These are phyloP conservation scores for Rhodocollybia butyracea DNA, from an alignment of 768 basidiomycete genomes.

Conservation along the genomic window DNA sequence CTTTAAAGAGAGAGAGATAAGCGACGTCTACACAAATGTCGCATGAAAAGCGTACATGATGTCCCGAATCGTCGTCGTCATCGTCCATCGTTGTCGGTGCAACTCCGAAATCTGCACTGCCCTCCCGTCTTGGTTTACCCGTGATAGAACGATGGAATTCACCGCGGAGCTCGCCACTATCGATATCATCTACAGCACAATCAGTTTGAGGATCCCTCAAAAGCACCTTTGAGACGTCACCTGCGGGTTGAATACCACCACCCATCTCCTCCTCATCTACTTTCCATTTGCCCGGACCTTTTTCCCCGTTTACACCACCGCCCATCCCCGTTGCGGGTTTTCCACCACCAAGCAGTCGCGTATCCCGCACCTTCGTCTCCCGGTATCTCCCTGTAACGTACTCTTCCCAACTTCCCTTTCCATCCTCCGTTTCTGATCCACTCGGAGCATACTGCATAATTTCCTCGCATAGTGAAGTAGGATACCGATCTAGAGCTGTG, in stretches of 20 bases:
- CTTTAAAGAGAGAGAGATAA: not conserved
- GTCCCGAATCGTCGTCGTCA: conserved; percentile 37
- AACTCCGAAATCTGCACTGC: conserved; percentile 65
- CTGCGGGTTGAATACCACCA: not conserved
- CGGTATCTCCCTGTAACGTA: conserved; percentile 84
- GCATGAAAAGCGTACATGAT: conserved; percentile 33
- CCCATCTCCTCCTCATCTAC: conserved; percentile 12
- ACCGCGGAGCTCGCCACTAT: conserved; percentile 35
- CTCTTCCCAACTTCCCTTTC: conserved; percentile 67
- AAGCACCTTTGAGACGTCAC: not conserved
- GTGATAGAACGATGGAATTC: conserved; percentile 55
- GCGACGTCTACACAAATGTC: not conserved
- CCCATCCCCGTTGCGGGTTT: conserved; percentile 45
- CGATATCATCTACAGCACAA: not conserved
- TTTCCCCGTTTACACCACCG: conserved; percentile 56
- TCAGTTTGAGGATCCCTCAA: not conserved
- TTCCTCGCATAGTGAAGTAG: conserved; percentile 61
- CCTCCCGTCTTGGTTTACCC: conserved; percentile 40
- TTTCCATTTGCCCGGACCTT: conserved; percentile 11
- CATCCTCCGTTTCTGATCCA: conserved; percentile 31
- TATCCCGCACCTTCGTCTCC: conserved; percentile 84
- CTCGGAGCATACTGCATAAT: conserved; percentile 70
- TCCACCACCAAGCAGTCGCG: conserved; percentile 79
- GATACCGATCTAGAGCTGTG: conserved; percentile 84
- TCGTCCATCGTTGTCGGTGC: conserved; percentile 45